phyloP scores from a whole-genome alignment of 192 early-diverging fungal species.

The Powellomyces hirtus region DNA sequence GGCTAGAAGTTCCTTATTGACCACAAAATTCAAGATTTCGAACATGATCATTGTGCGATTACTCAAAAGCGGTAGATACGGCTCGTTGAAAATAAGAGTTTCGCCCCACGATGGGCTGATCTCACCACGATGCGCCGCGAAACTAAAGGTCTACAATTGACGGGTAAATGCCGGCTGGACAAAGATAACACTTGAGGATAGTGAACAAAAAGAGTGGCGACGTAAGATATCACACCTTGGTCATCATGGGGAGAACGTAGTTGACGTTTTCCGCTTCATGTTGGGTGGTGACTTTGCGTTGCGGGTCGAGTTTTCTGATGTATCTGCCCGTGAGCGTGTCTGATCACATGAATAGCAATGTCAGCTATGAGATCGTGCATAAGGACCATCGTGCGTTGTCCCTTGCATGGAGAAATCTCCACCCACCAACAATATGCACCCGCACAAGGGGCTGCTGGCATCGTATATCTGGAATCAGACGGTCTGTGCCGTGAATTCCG shows the following conservation, averaged over 20 bases:
- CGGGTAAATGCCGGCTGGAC: no score
- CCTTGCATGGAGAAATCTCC: neutral
- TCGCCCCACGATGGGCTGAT: slow-evolving; percentile 49
- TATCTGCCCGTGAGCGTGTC: slow-evolving; percentile 26
- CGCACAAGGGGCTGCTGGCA: slow-evolving; percentile 38
- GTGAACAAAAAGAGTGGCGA: slow-evolving; percentile 14
- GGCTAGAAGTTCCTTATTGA: slow-evolving; percentile 8
- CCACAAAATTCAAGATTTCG: slow-evolving; percentile 49
- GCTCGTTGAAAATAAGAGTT: slow-evolving; percentile 40
- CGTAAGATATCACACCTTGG: slow-evolving; percentile 30
- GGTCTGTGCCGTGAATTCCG: slow-evolving; percentile 23
- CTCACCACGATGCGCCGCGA: slow-evolving; percentile 24
- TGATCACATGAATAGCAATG: slow-evolving; percentile 10
- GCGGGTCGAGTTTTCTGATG: slow-evolving; percentile 3
- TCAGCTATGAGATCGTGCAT: neutral
- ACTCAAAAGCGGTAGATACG: slow-evolving; percentile 37
- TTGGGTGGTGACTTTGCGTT: slow-evolving; percentile 24
- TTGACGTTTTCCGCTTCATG: slow-evolving; percentile 31
- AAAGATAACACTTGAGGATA: slow-evolving; percentile 12
- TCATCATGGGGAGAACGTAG: slow-evolving; percentile 43
- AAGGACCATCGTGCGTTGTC: neutral
- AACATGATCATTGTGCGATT: slow-evolving; percentile 37
- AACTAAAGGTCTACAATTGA: neutral
- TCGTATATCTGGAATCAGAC: slow-evolving; percentile 31
- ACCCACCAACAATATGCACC: slow-evolving; percentile 38